phyloP scores from a whole-genome alignment of 1,139 yeast genomes.

The Geotrichum phurueaensis region DNA sequence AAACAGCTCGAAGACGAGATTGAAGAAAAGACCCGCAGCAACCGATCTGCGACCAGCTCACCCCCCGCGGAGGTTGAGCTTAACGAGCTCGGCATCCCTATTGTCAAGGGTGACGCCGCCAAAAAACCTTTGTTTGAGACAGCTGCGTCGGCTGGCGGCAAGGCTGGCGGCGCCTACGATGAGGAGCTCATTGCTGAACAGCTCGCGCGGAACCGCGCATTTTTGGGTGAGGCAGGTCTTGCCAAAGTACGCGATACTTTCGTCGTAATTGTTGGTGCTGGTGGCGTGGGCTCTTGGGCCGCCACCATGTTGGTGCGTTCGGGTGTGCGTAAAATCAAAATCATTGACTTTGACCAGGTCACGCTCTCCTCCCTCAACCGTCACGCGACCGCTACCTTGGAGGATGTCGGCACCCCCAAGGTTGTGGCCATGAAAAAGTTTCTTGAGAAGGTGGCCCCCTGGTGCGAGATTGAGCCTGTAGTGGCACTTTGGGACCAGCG shows the following conservation, averaged over 20 bases:
- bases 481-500: conserved; percentile 67
- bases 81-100: conserved; percentile 18
- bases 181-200: conserved; percentile 83
- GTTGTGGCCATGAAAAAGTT: conserved; percentile 70
- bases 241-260: conserved; percentile 63
- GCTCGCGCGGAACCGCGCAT: conserved; percentile 87
- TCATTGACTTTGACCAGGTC: conserved; percentile 94
- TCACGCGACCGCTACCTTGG: conserved; percentile 84
- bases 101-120: not conserved
- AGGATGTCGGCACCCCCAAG: conserved; percentile 87
- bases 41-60: not conserved
- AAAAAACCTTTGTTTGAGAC: conserved; percentile 15
- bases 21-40: conserved; percentile 9
- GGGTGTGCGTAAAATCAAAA: conserved; percentile 70
- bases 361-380: conserved; percentile 85
- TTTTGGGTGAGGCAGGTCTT: conserved; percentile 81
- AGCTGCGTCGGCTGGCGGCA: not conserved
- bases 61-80: conserved; percentile 12
- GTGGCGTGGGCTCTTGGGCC: conserved; percentile 98
- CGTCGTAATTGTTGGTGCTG: conserved; percentile 91
- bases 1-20: conserved; percentile 15
- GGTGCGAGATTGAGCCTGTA: conserved; percentile 74
- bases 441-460: conserved; percentile 71
- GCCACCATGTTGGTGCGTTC: conserved; percentile 88
- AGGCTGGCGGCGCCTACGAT: conserved; percentile 39